A percentile compares a stretch with the other conserved stretches of the same genome.
These are phyloP conservation scores for Scutellaria minor DNA, from an alignment of 257 asterid genomes.

Conservation along the genomic window DNA sequence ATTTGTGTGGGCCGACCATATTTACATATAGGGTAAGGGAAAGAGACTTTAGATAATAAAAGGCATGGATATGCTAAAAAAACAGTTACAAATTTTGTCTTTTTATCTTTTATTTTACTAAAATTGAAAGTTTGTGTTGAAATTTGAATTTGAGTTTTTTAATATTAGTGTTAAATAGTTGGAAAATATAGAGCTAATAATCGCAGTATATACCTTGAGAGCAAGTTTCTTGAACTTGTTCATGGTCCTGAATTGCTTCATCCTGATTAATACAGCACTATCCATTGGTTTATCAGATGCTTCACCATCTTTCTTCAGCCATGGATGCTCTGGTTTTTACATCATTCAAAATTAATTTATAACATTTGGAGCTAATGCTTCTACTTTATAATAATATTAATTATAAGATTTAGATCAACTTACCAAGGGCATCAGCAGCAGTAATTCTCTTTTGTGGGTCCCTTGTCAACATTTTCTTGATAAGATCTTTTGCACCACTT, in stretches of 20 bases:
- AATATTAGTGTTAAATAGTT: too few species aligned
- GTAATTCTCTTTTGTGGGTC: constrained; percentile 62
- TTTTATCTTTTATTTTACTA: too few species aligned
- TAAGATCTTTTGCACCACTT: constrained; percentile 64
- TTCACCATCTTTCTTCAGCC: constrained; percentile 89
- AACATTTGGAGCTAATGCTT: neutral
- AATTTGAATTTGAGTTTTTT: too few species aligned
- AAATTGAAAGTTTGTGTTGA: too few species aligned
- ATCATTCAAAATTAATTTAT: constrained; percentile 3
- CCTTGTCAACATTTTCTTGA: constrained; percentile 53
- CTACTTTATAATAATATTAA: too few species aligned
- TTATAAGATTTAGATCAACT: neutral
- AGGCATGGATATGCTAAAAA: too few species aligned
- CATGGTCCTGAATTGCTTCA: constrained; percentile 95
- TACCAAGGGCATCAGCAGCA: constrained; percentile 70
- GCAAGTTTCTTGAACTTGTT: constrained; percentile 93
- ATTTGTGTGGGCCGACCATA: too few species aligned
- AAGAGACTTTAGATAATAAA: too few species aligned
- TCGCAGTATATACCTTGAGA: constrained; percentile 57
- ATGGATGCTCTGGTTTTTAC: constrained; percentile 68
- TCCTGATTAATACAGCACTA: constrained; percentile 78
- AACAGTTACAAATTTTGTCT: too few species aligned
- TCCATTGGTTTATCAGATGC: constrained; percentile 88
- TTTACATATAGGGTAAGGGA: too few species aligned
- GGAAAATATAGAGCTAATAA: too few species aligned